Base-by-base conservation (phyloP, 352 stramenopile genomes). In the Globisporangium cystogenes region DNA sequence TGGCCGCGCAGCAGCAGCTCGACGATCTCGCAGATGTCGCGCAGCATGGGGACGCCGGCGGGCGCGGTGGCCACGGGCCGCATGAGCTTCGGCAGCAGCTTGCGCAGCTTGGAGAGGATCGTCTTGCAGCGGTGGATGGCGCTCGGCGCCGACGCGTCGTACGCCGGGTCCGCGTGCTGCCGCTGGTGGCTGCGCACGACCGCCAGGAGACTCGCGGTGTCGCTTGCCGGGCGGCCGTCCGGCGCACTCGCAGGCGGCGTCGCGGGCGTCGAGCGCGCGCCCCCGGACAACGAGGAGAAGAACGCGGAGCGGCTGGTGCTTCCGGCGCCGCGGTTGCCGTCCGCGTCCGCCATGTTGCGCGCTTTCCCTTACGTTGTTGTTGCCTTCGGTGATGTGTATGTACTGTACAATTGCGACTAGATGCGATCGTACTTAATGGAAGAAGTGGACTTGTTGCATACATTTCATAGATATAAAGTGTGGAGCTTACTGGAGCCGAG, bases 31-130 rank as follows among this genome's bases (percentile, higher is more conserved):
- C 79, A 90, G 15, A 90, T 24, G 14, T 82, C 67, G 8, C 67
- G 56, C n/a, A 90, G 57, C 20, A 86, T 70, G 8, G 60, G 52
- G 0, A 70, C 63, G 0, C 69, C 73, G 18, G 43, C 59, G 7
- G 68, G 27, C n/a, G 80, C 52, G 4, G 60, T 60, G 27, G 68
- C 61, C 37, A 90, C 72, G 0, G 68, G 63, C 0, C 72, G 69
- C 74, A 87, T 78, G 43, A 90, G 62, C 57, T 86, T 87, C 16
- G 76, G 79, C 41, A 90, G 61, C 24, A 90, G 54, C 36, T 82
- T 87, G 15, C 74, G 68, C 44, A 86, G 58, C 56, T 90, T 90
- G 14, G 69, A 74, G 47, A 90, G 59, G 72, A 87, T 77, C 1
- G 68, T 81, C 45, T 82, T 86, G 70, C 79, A 86, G 43, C 66